Conservation (phyloP, 768 basidiomycete genomes). For the Phylloporus sp. region DNA sequence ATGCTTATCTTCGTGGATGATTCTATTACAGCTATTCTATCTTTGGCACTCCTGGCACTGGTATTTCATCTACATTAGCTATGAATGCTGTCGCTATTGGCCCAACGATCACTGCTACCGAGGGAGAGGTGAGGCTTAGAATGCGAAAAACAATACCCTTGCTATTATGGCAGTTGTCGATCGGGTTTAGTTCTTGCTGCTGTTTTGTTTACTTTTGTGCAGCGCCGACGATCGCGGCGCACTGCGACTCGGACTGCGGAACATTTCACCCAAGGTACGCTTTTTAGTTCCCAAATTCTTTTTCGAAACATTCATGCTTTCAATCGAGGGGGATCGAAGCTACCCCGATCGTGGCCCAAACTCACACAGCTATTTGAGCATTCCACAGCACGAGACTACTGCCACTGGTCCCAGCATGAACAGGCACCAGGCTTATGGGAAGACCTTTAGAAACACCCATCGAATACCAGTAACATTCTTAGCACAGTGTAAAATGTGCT, state of each 20-base stretch:
- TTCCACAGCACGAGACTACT: neutral
- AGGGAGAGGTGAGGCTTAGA: neutral
- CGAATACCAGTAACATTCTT: conserved; percentile 3
- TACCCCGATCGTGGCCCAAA: neutral
- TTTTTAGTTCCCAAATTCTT: neutral
- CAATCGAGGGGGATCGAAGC: neutral
- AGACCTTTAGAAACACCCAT: neutral
- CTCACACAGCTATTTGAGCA: neutral
- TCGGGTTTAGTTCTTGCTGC: neutral
- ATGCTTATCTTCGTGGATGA: neutral
- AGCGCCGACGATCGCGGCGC: neutral
- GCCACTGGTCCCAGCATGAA: neutral
- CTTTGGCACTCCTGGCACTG: neutral
- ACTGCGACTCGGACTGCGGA: neutral
- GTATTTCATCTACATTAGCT: too few species aligned
- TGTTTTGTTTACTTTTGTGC: neutral
- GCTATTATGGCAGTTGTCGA: neutral
- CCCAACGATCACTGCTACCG: neutral
- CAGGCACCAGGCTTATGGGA: conserved; percentile 2
- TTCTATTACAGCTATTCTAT: neutral
- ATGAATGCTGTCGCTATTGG: neutral
- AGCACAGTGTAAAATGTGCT: neutral
- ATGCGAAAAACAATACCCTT: neutral
- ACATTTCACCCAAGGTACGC: neutral
- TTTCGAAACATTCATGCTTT: neutral